Conservation (phyloP, 1,284 basidiomycete species). For the Microbotryomycetes sp. region DNA sequence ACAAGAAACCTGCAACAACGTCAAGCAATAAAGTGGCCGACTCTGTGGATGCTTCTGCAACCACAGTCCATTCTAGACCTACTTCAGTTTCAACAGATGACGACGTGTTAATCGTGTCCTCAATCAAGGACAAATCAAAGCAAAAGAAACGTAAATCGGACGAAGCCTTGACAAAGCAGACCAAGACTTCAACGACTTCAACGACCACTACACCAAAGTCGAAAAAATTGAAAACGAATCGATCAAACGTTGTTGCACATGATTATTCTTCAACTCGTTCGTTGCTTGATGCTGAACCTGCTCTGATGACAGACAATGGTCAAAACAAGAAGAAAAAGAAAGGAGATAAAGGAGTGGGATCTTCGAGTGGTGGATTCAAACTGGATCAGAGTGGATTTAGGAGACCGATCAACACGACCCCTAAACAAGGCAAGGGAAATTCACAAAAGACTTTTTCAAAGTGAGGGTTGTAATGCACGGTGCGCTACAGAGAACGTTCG, state of each 20-base stretch:
- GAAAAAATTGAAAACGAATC: slow-evolving; percentile 24
- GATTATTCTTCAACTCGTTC: slow-evolving; percentile 15
- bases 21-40: slow-evolving; percentile 37
- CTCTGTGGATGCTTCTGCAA: background rate
- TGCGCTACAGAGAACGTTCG: no score
- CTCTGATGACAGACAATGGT: background rate
- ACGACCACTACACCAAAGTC: slow-evolving; percentile 18
- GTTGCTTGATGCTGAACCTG: slow-evolving; percentile 47
- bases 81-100: slow-evolving; percentile 36
- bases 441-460: background rate
- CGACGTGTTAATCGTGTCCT: slow-evolving; percentile 65
- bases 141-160: slow-evolving; percentile 53
- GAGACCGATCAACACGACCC: background rate
- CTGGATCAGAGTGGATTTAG: slow-evolving; percentile 30
- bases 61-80: slow-evolving; percentile 1
- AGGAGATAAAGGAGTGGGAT: background rate
- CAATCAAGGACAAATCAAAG: slow-evolving; percentile 45
- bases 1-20: slow-evolving; percentile 35
- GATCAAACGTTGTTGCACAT: background rate
- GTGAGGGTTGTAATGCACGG: no score
- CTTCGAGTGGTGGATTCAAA: slow-evolving; percentile 10
- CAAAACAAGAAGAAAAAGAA: slow-evolving; percentile 19
- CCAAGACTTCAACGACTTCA: slow-evolving; percentile 23
- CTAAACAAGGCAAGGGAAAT: background rate
- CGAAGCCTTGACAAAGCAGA: slow-evolving; percentile 1